Conservation (phyloP, 2,329 filamentous ascomycete genomes). For the Fusarium sp. region DNA sequence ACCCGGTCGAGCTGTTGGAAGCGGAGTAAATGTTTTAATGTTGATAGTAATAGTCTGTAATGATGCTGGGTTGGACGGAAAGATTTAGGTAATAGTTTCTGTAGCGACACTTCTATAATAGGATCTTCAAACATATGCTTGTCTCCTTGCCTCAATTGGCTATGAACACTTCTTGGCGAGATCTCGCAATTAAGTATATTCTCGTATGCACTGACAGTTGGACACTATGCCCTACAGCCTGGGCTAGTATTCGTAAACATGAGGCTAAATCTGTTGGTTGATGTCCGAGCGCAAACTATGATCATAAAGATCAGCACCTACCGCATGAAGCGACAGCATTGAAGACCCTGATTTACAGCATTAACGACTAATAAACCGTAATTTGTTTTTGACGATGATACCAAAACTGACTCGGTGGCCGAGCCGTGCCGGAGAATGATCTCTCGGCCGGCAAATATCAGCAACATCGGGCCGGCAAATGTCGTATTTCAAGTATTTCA, state of each 20-base stretch:
- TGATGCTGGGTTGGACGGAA: not conserved
- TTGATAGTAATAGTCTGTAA: not conserved
- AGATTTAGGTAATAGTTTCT: not conserved
- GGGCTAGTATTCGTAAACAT: not conserved
- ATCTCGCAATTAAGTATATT: not conserved
- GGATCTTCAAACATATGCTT: not conserved
- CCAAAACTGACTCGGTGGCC: not conserved
- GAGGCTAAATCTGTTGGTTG: not conserved
- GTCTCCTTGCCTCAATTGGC: not conserved
- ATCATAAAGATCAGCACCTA: not conserved
- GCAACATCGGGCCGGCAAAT: not conserved
- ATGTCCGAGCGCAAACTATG: not conserved
- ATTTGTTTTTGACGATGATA: not conserved
- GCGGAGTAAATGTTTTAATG: not conserved
- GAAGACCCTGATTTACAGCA: not conserved
- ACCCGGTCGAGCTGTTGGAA: constrained; percentile 1
- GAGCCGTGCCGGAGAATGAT: too few species aligned
- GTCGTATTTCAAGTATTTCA: not conserved
- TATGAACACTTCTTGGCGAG: not conserved
- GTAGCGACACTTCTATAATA: not conserved
- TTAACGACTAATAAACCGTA: not conserved
- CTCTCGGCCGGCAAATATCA: not conserved
- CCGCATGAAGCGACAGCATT: not conserved
- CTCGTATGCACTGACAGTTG: not conserved
- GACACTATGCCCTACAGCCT: not conserved